Evolutionary conservation across 140 eudicot genomes (phyloP).

Genomic region (Ambrosia hybrid): DNA sequence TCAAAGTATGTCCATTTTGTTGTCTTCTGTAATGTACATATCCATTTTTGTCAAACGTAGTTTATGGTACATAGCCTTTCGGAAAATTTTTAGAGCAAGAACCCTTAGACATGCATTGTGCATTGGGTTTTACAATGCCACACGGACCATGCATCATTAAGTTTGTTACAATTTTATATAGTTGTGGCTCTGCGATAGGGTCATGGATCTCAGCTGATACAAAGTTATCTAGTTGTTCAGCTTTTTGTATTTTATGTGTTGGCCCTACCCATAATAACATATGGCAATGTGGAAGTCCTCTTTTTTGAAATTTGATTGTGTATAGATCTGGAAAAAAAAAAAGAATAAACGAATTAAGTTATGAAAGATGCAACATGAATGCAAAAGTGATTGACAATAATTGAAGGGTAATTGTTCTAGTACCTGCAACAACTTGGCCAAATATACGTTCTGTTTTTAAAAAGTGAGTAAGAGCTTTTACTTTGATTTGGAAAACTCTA

Average conservation of each 20-base stretch:
- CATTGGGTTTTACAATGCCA: too few relatives aligned
- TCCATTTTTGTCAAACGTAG: background rate
- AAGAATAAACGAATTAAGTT: background rate
- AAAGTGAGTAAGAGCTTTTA: background rate
- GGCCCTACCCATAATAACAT: too few relatives aligned
- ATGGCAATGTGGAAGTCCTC: too few relatives aligned
- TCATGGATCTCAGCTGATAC: too few relatives aligned
- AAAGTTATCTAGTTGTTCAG: too few relatives aligned
- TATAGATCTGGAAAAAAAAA: background rate
- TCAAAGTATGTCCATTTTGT: too few relatives aligned
- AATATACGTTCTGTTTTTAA: background rate
- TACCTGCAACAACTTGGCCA: background rate
- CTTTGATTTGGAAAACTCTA: constrained; percentile 1
- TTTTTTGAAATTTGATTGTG: background rate
- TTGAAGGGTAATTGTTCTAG: background rate
- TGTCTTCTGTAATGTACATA: background rate
- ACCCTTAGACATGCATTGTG: background rate
- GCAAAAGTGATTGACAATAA: too few relatives aligned
- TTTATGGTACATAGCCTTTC: background rate
- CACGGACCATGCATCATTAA: too few relatives aligned
- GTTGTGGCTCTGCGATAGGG: too few relatives aligned
- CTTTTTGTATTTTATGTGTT: too few relatives aligned
- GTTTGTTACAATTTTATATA: too few relatives aligned
- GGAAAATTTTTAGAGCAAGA: background rate
- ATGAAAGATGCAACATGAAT: background rate